Evolutionary conservation across 2,329 filamentous ascomycete species (phyloP).

Genomic region (Achaetomium macrosporum): DNA sequence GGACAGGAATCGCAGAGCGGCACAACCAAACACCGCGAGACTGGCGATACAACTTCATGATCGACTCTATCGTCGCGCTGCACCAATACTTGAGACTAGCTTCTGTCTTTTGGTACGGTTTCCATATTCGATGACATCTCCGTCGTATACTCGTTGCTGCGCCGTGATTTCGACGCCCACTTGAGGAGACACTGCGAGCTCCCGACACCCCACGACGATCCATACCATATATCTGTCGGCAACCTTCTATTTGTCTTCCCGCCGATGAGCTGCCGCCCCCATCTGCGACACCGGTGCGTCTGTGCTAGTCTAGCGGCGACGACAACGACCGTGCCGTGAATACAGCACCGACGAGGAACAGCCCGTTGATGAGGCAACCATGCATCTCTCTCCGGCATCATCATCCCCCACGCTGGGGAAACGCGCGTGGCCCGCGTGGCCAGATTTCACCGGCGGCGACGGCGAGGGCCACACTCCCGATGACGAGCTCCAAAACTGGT

Average conservation of each 20-base stretch:
- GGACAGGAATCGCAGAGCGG: too few species aligned
- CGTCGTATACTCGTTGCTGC: too few species aligned
- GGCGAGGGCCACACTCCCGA: constrained; percentile 33
- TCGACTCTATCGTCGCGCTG: too few species aligned
- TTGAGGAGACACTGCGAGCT: too few species aligned
- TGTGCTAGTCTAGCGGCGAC: constrained; percentile 9
- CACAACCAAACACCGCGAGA: too few species aligned
- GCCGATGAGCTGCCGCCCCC: constrained; percentile 9
- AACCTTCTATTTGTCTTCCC: background rate
- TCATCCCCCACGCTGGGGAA: constrained; percentile 4
- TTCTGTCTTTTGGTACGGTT: too few species aligned
- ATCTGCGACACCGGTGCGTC: constrained; percentile 13
- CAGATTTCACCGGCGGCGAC: constrained; percentile 9
- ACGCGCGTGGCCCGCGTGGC: constrained; percentile 10
- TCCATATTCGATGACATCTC: too few species aligned
- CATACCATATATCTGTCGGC: too few species aligned
- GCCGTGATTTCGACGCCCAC: too few species aligned
- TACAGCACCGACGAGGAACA: background rate
- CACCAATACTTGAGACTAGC: too few species aligned
- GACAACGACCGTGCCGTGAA: constrained; percentile 7
- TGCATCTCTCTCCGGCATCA: constrained; percentile 8
- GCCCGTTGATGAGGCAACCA: constrained; percentile 1
- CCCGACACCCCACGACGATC: too few species aligned
- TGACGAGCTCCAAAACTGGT: constrained; percentile 65
- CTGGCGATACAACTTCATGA: too few species aligned